Percentiles rank a stretch among this genome's conserved stretches.
These are phyloP conservation scores for Gelatoporia subvermispora DNA, from an alignment of 768 basidiomycete genomes.

Conservation along the genomic window DNA sequence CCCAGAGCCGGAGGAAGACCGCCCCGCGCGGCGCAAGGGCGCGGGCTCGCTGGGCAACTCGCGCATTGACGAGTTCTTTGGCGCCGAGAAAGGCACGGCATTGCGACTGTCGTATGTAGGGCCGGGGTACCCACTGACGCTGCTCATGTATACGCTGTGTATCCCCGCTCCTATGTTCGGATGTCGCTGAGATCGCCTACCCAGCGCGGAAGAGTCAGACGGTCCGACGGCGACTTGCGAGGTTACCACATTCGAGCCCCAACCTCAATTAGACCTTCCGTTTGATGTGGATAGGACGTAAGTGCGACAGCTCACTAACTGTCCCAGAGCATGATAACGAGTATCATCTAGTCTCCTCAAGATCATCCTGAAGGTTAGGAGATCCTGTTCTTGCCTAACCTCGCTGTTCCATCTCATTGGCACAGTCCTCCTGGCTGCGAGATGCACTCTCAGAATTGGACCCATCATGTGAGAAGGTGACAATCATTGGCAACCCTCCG, in stretches of 20 bases:
- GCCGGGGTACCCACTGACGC: constrained; percentile 67
- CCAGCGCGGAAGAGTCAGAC: constrained; percentile 68
- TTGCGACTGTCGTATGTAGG: constrained; percentile 85
- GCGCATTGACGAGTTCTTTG: constrained; percentile 58
- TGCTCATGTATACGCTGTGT: constrained; percentile 56
- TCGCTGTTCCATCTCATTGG: not conserved
- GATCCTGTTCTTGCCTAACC: not conserved
- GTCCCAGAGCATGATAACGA: constrained; percentile 4
- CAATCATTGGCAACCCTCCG: constrained; percentile 74
- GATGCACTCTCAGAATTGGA: constrained; percentile 92
- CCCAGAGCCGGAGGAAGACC: constrained; percentile 32
- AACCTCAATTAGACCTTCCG: constrained; percentile 72
- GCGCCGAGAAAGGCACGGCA: constrained; percentile 64
- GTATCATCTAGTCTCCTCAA: constrained; percentile 54
- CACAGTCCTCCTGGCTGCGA: constrained; percentile 84
- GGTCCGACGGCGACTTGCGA: constrained; percentile 88
- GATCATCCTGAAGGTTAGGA: constrained; percentile 73
- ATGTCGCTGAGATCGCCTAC: not conserved
- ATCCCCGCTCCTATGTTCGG: not conserved
- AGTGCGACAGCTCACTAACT: constrained; percentile 3
- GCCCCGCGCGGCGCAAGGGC: constrained; percentile 26
- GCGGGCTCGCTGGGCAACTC: constrained; percentile 25
- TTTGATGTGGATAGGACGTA: constrained; percentile 45
- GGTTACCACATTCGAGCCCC: constrained; percentile 80
- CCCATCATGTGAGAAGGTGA: constrained; percentile 79